Base-by-base conservation (phyloP, 2,329 filamentous ascomycete species). In the Penicillium crustosum region DNA sequence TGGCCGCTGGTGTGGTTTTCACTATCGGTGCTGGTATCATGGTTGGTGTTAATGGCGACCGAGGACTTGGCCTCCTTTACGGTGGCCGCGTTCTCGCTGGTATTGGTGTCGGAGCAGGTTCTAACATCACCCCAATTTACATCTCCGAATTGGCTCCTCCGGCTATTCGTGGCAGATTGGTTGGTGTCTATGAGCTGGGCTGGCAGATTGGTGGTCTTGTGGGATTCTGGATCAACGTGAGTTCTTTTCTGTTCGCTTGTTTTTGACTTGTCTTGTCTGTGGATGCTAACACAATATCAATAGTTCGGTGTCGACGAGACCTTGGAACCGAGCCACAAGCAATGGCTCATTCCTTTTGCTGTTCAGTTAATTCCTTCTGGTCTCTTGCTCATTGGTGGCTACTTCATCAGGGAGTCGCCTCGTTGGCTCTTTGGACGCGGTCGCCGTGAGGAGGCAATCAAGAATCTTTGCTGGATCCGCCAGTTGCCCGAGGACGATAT, bases 1-100 rank as follows among this genome's bases (percentile, higher is more conserved):
- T 86, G 61, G 62, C 86, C 47, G 89, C 87, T 70, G 76, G 81
- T 2, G 53, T 82, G 35, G 64, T 93, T 61, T 93, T 93, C 73
- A 80, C 85, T 53, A 68, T 92, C 10, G 90, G 89, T 59, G 86
- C 88, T 43, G 88, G 87, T 53, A 71, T 92, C 63, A 91, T 90
- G 86, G 77, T 91, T 25, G 89, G 86, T 47, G 86, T 84, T 47
- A 86, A 81, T 65, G 79, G 78, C 10, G 75, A 81, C 3, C 80
- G 85, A 31, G 87, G 87, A 29, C 78, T 92, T n/a, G 87, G 84
- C 4, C 72, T 83, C 7, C 79, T 85, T 59, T 83, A 83, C 57
- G 83, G 72, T 47, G 83, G 83, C n/a, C 76, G 83, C 59, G 82
- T 85, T 1, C 72, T 86, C 1, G 81, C 82, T 57, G 84, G 84